Conservation (phyloP, 1,284 basidiomycete species). For the Amylostereum chailletii region DNA sequence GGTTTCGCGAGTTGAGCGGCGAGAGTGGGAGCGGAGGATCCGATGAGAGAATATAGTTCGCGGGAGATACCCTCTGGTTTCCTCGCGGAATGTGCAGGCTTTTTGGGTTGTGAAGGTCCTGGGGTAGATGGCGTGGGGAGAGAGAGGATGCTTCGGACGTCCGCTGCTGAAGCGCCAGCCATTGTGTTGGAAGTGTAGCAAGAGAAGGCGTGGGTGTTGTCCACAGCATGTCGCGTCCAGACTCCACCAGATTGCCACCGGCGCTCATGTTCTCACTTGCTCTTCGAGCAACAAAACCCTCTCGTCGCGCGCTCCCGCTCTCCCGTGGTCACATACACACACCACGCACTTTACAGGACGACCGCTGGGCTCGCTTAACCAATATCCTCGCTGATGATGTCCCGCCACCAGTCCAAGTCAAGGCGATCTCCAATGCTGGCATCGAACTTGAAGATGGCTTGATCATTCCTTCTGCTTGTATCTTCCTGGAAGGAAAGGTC, state of each 20-base stretch:
- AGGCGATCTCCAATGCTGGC: slow-evolving; percentile 48
- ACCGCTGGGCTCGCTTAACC: slow-evolving; percentile 29
- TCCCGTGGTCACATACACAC: slow-evolving; percentile 1
- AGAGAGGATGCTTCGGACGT: slow-evolving; percentile 75
- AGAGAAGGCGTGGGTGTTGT: background rate
- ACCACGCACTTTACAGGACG: slow-evolving; percentile 11
- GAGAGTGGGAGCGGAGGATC: slow-evolving; percentile 81
- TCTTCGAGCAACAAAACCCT: slow-evolving; percentile 4
- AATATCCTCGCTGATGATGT: slow-evolving; percentile 68
- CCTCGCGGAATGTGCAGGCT: slow-evolving; percentile 27
- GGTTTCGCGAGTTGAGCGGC: slow-evolving; percentile 71
- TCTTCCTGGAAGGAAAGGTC: slow-evolving; percentile 82
- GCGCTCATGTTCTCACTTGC: background rate
- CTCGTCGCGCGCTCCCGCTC: slow-evolving; percentile 7
- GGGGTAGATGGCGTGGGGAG: slow-evolving; percentile 33
- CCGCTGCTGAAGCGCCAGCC: slow-evolving; percentile 60
- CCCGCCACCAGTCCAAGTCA: slow-evolving; percentile 64
- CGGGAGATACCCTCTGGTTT: slow-evolving; percentile 89
- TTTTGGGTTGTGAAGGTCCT: slow-evolving; percentile 34
- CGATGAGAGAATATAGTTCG: slow-evolving; percentile 91
- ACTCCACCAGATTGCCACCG: background rate
- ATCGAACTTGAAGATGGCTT: slow-evolving; percentile 71
- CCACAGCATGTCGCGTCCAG: too few species aligned
- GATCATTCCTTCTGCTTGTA: slow-evolving; percentile 65
- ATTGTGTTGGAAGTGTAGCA: slow-evolving; percentile 23